Evolutionary conservation across 2,329 filamentous ascomycete species (phyloP), one percentile per base, ranked within the genome.

Genomic region (Ceratocystis colombiana): DNA sequence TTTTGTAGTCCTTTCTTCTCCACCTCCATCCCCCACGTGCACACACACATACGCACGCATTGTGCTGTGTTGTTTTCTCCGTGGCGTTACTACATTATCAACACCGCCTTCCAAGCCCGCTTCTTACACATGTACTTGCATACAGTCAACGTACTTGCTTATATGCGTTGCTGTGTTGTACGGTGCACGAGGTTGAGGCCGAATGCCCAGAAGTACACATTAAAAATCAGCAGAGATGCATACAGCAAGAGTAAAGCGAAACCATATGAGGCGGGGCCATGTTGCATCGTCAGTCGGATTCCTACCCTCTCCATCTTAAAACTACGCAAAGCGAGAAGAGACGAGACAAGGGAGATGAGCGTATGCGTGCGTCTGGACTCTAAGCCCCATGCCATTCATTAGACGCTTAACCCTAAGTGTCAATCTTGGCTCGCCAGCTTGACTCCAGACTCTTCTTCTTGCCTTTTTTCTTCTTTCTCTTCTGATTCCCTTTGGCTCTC

Each of bases 61-160:
- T 48, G 20, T 48, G 15, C n/a, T 48, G n/a, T 15, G 15, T n/a
- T 20, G 15, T 55, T 55, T 55, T 30, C 50, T 55, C 50, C 12
- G 20, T 55, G 50, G 50, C 50, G 50, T 30, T 15, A 8, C 20
- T 25, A 12, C 20, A 55, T 22, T 28, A 55, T 28, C 50, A 55
- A 55, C 50, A 55, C 50, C 50, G 50, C 50, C 50, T 55, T 55
- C 22, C 46, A 7, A 22, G 46, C 22, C 46, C n/a, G 17, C 46
- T 22, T 50, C 22, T 50, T 33, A 7, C 30, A 28, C 28, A 28
- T 33, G 30, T 33, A 33, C 30, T 50, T 37, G 37, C 37, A 37
- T 37, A 37, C 7, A 2, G 33, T 37, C 33, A 37, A 37, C 10
- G 33, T 37, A 37, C 37, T 37, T 37, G 37, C 37, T 22, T 50